Conservation (phyloP, 2,329 filamentous ascomycete species). For the Ophiognomonia clavigignenti-juglandacearum region DNA sequence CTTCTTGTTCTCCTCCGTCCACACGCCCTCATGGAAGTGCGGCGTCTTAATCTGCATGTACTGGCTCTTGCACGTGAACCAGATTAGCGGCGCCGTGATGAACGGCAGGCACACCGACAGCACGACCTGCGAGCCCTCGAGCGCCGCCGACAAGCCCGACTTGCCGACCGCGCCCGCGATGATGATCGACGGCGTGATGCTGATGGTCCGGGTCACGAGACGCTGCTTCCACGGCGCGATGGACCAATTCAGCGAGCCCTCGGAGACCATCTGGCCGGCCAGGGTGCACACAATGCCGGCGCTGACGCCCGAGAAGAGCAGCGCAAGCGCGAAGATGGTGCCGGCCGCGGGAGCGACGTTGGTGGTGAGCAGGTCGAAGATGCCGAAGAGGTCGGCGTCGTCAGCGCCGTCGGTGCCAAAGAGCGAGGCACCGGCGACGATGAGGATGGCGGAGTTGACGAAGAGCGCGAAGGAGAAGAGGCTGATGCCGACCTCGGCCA, state of each 20-base stretch:
- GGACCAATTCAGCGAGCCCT: constrained; percentile 61
- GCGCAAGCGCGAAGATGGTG: constrained; percentile 64
- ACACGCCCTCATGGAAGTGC: constrained; percentile 13
- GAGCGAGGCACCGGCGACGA: constrained; percentile 71
- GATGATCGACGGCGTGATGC: constrained; percentile 25
- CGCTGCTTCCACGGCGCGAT: constrained; percentile 23
- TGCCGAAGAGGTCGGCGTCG: constrained; percentile 66
- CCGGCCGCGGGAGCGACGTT: constrained; percentile 67
- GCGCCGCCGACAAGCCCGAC: constrained; percentile 22
- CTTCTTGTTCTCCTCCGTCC: constrained; percentile 10
- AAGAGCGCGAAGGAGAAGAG: constrained; percentile 77
- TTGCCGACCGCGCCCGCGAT: constrained; percentile 25
- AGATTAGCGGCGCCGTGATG: constrained; percentile 25
- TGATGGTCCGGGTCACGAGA: constrained; percentile 24
- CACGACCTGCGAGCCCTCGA: constrained; percentile 24
- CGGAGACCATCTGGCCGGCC: constrained; percentile 65
- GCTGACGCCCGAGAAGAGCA: constrained; percentile 62
- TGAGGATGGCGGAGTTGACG: constrained; percentile 75
- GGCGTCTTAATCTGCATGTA: constrained; percentile 47
- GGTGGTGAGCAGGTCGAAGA: constrained; percentile 46
- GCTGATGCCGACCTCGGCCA: constrained; percentile 61
- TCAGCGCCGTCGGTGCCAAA: constrained; percentile 62
- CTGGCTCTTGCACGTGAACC: constrained; percentile 22
- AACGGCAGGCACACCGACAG: constrained; percentile 25
- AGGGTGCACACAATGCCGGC: constrained; percentile 74